These are phyloP conservation scores for Nectriaceae sp. DNA, from an alignment of 2,329 filamentous ascomycete species.

Conservation along the genomic window DNA sequence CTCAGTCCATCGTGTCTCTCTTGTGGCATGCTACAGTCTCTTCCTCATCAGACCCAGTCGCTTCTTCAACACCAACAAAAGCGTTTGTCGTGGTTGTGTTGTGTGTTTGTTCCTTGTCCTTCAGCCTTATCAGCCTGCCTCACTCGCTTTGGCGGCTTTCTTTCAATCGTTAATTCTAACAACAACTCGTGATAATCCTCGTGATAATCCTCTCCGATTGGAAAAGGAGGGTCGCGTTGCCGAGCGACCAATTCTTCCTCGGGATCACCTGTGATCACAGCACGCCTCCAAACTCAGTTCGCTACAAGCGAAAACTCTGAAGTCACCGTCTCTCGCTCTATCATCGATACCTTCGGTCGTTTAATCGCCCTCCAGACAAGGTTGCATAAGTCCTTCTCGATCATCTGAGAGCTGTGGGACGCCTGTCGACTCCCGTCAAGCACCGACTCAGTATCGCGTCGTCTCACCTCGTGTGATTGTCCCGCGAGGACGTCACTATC, in stretches of 20 bases:
- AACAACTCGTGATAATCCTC: slow-evolving; percentile 19
- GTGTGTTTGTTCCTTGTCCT: slow-evolving; percentile 18
- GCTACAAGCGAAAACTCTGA: slow-evolving; percentile 9
- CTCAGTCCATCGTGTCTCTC: slow-evolving; percentile 12
- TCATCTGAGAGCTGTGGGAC: no score
- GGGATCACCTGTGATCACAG: slow-evolving; percentile 5
- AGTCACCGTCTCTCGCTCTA: slow-evolving; percentile 18
- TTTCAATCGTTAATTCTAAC: slow-evolving; percentile 32
- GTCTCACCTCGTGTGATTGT: slow-evolving; percentile 37
- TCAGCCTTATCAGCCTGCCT: slow-evolving; percentile 41
- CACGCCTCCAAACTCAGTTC: slow-evolving; percentile 13
- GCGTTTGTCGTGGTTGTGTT: slow-evolving; percentile 21
- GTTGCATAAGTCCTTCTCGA: no score
- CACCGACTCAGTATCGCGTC: slow-evolving; percentile 13
- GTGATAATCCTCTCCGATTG: background rate
- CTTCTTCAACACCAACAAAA: slow-evolving; percentile 28
- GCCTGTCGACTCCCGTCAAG: slow-evolving; percentile 9
- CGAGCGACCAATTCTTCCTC: slow-evolving; percentile 27
- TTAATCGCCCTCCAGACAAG: no score
- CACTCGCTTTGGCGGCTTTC: slow-evolving; percentile 61
- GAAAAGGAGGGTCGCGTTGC: slow-evolving; percentile 34
- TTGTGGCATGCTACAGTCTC: no score
- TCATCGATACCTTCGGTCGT: slow-evolving; percentile 12
- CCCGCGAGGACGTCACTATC: slow-evolving; percentile 38
- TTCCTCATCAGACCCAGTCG: background rate